These are phyloP conservation scores for Suillus decipiens DNA, from an alignment of 768 basidiomycete genomes.

Conservation along the genomic window DNA sequence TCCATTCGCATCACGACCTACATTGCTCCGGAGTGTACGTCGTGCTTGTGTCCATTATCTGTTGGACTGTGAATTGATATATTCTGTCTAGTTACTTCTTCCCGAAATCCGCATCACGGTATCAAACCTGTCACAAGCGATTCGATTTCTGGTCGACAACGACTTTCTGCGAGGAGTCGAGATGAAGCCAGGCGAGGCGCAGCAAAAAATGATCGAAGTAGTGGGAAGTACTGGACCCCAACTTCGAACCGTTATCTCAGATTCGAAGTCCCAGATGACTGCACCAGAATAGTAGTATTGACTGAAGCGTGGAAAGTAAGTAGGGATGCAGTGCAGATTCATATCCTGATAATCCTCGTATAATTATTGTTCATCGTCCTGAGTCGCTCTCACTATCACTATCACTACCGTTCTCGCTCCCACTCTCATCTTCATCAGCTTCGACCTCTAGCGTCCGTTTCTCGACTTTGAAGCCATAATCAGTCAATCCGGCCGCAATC, in stretches of 20 bases:
- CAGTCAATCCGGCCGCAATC: constrained; percentile 61
- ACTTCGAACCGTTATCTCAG: constrained; percentile 11
- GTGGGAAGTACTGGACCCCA: constrained; percentile 32
- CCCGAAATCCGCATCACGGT: constrained; percentile 88
- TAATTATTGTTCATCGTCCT: background rate
- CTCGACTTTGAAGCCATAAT: constrained; percentile 79
- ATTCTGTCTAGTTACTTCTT: constrained; percentile 61
- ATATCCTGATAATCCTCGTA: background rate
- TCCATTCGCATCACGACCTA: constrained; percentile 67
- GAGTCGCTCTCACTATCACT: constrained; percentile 25
- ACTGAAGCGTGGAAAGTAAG: background rate
- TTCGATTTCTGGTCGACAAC: constrained; percentile 88
- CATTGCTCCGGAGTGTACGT: constrained; percentile 78
- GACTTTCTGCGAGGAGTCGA: constrained; percentile 84
- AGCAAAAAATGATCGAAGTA: constrained; percentile 63
- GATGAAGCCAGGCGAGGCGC: constrained; percentile 74
- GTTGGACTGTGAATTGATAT: background rate
- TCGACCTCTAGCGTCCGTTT: constrained; percentile 66
- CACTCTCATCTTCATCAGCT: constrained; percentile 44
- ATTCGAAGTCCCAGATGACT: background rate
- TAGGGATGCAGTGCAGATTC: constrained; percentile 5
- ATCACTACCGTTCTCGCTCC: constrained; percentile 36
- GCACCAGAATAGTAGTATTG: background rate
- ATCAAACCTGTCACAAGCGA: constrained; percentile 91
- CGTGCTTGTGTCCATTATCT: background rate